phyloP scores from a whole-genome alignment of 2,329 filamentous ascomycete species.

The Colletotrichum paranaense region DNA sequence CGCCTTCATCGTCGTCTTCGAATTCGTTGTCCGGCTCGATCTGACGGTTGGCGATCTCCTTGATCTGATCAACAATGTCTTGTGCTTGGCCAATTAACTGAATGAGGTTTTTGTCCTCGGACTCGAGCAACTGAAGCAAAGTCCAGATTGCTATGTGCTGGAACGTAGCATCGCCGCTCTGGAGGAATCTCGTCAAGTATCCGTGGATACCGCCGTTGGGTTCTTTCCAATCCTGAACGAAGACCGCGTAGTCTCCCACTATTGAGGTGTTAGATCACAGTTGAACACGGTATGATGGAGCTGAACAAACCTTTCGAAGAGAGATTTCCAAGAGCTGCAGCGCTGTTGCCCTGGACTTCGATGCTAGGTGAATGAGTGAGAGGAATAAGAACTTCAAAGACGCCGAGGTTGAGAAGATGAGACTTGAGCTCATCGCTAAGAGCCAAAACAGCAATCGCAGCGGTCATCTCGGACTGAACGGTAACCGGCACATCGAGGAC shows the following conservation, averaged over 20 bases:
- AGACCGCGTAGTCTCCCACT: constrained; percentile 98
- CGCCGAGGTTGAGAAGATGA: constrained; percentile 88
- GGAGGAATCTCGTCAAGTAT: constrained; percentile 91
- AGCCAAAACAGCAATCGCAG: constrained; percentile 96
- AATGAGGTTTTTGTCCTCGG: constrained; percentile 90
- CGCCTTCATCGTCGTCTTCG: constrained; percentile 90
- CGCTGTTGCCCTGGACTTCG: constrained; percentile 98
- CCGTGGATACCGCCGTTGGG: constrained; percentile 95
- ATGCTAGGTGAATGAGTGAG: constrained; percentile 95
- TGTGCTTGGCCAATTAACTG: constrained; percentile 89
- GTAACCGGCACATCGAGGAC: constrained; percentile 92
- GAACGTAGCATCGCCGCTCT: constrained; percentile 95
- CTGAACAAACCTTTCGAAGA: constrained; percentile 86
- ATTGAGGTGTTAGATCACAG: constrained; percentile 32
- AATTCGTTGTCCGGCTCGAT: constrained; percentile 88
- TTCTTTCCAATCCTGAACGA: constrained; percentile 92
- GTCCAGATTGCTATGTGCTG: constrained; percentile 99
- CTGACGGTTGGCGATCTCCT: constrained; percentile 88
- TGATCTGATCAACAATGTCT: constrained; percentile 92
- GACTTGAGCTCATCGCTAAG: constrained; percentile 96
- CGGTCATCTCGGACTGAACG: constrained; percentile 99
- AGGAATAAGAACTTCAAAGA: constrained; percentile 96
- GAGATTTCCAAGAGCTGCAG: constrained; percentile 92
- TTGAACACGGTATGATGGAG: neutral
- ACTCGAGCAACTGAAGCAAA: constrained; percentile 92